phyloP scores from a whole-genome alignment of 768 basidiomycete genomes.

The Hygrocybe punicea region DNA sequence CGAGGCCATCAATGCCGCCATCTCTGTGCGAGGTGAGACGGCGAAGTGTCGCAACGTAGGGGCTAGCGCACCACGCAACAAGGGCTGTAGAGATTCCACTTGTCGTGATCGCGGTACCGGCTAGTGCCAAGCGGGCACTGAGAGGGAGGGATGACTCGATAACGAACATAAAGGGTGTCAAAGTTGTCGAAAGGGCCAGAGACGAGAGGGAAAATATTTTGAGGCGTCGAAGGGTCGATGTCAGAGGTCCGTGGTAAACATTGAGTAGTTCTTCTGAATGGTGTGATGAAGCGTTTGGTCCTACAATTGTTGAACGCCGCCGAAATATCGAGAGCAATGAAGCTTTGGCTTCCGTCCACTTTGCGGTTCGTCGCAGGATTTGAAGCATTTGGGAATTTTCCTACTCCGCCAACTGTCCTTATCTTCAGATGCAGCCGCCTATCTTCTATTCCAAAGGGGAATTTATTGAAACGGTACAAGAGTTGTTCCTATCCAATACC shows the following conservation, averaged over 20 bases:
- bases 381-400: no score
- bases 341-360: no score
- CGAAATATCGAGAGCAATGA: no score
- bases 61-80: conserved; percentile 65
- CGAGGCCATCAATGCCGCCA: conserved; percentile 51
- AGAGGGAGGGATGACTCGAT: conserved; percentile 74
- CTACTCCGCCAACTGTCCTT: no score
- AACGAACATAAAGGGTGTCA: conserved; percentile 79
- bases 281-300: background rate
- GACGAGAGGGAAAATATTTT: conserved; percentile 84
- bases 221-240: conserved; percentile 67
- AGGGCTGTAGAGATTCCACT: conserved; percentile 72
- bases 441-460: conserved; percentile 79
- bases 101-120: conserved; percentile 65
- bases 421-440: conserved; percentile 59
- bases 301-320: background rate
- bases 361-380: no score
- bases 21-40: conserved; percentile 45
- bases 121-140: conserved; percentile 64
- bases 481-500: conserved; percentile 10
- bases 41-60: conserved; percentile 68
- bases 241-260: conserved; percentile 65
- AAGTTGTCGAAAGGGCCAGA: conserved; percentile 58
- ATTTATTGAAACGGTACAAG: conserved; percentile 86
- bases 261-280: background rate